Evolutionary conservation across 208 protist genomes (phyloP).

Genomic region (Wallacemonas sp.): DNA sequence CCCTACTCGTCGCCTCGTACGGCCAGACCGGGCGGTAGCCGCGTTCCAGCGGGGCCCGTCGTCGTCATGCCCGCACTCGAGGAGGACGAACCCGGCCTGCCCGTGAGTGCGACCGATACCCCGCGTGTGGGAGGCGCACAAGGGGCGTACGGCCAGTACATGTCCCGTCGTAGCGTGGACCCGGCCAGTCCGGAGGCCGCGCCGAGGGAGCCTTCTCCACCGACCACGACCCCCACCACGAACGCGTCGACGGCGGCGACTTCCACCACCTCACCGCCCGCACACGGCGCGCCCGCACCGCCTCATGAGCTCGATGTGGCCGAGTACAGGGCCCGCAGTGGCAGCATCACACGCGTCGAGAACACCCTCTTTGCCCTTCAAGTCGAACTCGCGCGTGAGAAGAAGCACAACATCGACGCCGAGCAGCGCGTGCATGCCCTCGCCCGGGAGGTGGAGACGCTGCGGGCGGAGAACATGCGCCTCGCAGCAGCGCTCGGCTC

Average conservation of each 20-base stretch:
- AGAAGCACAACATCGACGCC: slow-evolving; percentile 73
- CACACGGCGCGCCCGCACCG: not conserved
- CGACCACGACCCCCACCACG: not conserved
- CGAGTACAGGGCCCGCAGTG: slow-evolving; percentile 4
- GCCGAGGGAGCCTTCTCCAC: not conserved
- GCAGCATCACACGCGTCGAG: slow-evolving; percentile 43
- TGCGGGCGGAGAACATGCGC: slow-evolving; percentile 45
- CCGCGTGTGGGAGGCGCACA: not conserved
- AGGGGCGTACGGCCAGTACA: slow-evolving; percentile 1
- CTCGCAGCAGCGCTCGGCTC: slow-evolving; percentile 12
- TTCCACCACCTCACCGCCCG: not conserved
- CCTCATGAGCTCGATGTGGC: not conserved
- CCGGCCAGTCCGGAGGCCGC: not conserved
- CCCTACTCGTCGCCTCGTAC: slow-evolving; percentile 8
- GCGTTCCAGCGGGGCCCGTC: slow-evolving; percentile 4
- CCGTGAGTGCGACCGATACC: not conserved
- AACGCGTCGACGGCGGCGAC: not conserved
- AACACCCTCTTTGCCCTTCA: slow-evolving; percentile 46
- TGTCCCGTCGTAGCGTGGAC: not conserved
- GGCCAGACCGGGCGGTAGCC: slow-evolving; percentile 13
- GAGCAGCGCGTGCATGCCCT: slow-evolving; percentile 52
- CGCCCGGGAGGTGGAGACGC: slow-evolving; percentile 42
- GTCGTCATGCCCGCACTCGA: not conserved
- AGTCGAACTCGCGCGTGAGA: slow-evolving; percentile 68
- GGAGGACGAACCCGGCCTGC: too few species aligned